Evolutionary conservation across 495 filamentous ascomycete species (phyloP).

Genomic region (Hyaloscypha finlandica): DNA sequence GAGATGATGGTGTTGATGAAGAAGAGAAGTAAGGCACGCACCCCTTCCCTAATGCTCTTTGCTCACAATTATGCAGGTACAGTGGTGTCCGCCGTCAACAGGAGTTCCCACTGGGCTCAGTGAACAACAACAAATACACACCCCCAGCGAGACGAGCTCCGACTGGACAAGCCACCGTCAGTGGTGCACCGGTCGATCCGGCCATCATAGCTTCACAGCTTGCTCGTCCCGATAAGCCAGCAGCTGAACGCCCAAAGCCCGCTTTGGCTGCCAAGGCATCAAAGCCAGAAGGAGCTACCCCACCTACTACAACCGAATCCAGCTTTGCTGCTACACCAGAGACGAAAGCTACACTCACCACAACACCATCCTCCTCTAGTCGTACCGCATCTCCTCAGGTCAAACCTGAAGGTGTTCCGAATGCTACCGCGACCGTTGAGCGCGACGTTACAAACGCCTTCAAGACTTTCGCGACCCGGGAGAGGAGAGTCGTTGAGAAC

Average conservation of each 20-base stretch:
- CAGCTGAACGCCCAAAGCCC: slow-evolving; percentile 44
- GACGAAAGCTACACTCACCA: slow-evolving; percentile 36
- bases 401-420: slow-evolving; percentile 48
- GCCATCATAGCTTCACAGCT: slow-evolving; percentile 80
- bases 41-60: not conserved
- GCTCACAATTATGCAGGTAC: slow-evolving; percentile 60
- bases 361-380: slow-evolving; percentile 37
- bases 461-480: slow-evolving; percentile 68
- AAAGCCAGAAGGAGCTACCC: slow-evolving; percentile 34
- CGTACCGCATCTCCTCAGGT: slow-evolving; percentile 43
- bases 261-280: slow-evolving; percentile 28
- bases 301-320: slow-evolving; percentile 35
- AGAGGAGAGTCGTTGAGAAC: slow-evolving; percentile 66
- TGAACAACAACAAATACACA: slow-evolving; percentile 79
- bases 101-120: slow-evolving; percentile 61
- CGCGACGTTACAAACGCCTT: slow-evolving; percentile 76
- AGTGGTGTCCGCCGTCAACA: slow-evolving; percentile 84
- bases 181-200: slow-evolving; percentile 74
- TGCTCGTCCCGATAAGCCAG: slow-evolving; percentile 54
- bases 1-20: slow-evolving; percentile 74
- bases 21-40: slow-evolving; percentile 74
- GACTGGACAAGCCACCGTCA: slow-evolving; percentile 68
- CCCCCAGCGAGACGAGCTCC: slow-evolving; percentile 84
- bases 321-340: slow-evolving; percentile 34
- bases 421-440: slow-evolving; percentile 77